Conservation (phyloP, 2,329 filamentous ascomycete species). For the Colletotrichum sp. region DNA sequence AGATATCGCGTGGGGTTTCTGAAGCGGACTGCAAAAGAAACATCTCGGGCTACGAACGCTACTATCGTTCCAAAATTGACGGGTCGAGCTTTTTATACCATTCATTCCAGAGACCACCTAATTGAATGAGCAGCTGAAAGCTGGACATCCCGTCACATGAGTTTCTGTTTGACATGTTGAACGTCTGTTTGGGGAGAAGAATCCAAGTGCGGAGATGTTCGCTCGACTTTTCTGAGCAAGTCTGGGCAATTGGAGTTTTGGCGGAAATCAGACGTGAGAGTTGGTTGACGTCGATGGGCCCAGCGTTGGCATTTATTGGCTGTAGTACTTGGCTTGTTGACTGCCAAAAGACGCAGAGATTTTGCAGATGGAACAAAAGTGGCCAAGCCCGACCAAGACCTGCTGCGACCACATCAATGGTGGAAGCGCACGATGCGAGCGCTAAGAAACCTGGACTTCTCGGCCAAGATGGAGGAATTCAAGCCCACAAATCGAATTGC, state of each 20-base stretch:
- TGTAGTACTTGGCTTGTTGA: constrained; percentile 3
- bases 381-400: not conserved
- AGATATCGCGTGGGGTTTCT: not conserved
- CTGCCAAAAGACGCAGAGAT: not conserved
- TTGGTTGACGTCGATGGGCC: not conserved
- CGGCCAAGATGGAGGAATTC: not conserved
- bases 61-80: not conserved
- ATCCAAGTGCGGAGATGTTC: not conserved
- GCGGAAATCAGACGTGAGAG: not conserved
- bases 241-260: not conserved
- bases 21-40: not conserved
- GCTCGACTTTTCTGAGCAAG: not conserved
- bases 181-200: not conserved
- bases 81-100: not conserved
- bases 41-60: not conserved
- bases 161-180: not conserved
- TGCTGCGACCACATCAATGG: not conserved
- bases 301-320: constrained; percentile 19
- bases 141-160: not conserved
- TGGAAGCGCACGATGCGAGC: not conserved
- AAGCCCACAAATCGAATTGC: not conserved
- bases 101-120: not conserved
- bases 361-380: not conserved
- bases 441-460: not conserved
- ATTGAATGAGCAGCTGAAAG: not conserved